Base-by-base conservation (phyloP, 176 grass and related monocot genomes). In the Cymbopogon citratus region DNA sequence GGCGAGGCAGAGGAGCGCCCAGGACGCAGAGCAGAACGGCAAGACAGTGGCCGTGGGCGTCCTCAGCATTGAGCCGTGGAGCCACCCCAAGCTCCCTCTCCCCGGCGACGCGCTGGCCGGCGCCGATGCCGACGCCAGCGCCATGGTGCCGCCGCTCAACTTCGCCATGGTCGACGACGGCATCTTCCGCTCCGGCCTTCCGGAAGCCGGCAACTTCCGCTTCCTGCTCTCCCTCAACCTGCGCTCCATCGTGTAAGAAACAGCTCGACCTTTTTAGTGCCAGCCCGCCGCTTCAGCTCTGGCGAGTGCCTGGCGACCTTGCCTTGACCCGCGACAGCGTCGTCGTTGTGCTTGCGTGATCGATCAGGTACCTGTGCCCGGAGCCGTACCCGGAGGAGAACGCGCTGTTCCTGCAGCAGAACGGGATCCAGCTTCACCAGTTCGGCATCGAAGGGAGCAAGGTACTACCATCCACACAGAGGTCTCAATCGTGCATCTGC, bases 121-220 rank as follows among this genome's bases (percentile, higher is more conserved):
- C 11, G 54, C 21, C 63, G 60, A 36, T 16, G 54, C 40, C 63
- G 60, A 36, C 21, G 54, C 40, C 63, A 49, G 28, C 25, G 5
- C 21, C 23, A 36, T 94, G 62, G 76, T 54, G 64, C 91, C 90
- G 26, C 95, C 92, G 63, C 68, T 94, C 65, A 98, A 98, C 71
- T 98, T 98, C 70, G 92, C 92, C 78, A 83, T 81, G 88, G 92
- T 98, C 13, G 81, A 87, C 68, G 92, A 89, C 33, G 95, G 92
- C 81, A 86, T 98, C 88, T 98, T 89, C 92, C 95, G 95, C 9
- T 98, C 95, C 14, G 95, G 92, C 14, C 35, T 98, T 79, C 95
- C 95, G 15, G 78, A 56, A 28, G 25, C 80, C 5, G 41, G 65
- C 74, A 98, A 82, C 89, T 92, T 98, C 77, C 14, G 81, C 29